phyloP scores from a whole-genome alignment of 106 monocot genomes.

The Posidonia australis region DNA sequence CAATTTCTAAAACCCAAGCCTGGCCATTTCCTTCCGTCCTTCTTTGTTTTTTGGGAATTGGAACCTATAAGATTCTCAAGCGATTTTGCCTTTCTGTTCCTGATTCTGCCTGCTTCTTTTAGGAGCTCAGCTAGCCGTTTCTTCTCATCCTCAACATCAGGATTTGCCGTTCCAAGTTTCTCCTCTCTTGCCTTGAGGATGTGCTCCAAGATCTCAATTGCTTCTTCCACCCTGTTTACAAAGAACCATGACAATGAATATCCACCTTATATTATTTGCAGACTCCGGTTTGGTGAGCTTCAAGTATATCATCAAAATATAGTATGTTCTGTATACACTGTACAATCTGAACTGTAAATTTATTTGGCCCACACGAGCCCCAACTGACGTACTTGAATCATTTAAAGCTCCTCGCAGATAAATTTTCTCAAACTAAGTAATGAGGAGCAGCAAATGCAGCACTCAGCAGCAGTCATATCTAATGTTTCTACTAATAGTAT shows the following conservation, averaged over 20 bases:
- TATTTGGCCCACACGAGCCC: too few relatives aligned
- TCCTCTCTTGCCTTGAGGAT: slow-evolving; percentile 27
- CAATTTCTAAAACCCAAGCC: slow-evolving; percentile 23
- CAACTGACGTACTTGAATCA: too few relatives aligned
- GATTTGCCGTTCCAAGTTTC: slow-evolving; percentile 29
- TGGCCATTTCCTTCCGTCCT: slow-evolving; percentile 23
- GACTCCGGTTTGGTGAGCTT: too few relatives aligned
- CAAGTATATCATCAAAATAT: too few relatives aligned
- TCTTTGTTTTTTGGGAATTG: slow-evolving; percentile 19
- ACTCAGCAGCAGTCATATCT: too few relatives aligned
- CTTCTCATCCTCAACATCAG: slow-evolving; percentile 29
- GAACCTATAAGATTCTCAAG: slow-evolving; percentile 21
- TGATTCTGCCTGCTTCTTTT: slow-evolving; percentile 24
- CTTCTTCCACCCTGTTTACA: slow-evolving; percentile 22
- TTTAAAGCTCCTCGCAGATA: too few relatives aligned
- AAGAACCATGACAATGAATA: not conserved
- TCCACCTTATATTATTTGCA: too few relatives aligned
- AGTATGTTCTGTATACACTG: too few relatives aligned
- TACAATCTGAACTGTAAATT: too few relatives aligned
- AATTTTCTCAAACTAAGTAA: too few relatives aligned
- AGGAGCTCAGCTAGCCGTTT: slow-evolving; percentile 26
- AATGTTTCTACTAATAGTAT: too few relatives aligned
- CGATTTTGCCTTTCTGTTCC: slow-evolving; percentile 22
- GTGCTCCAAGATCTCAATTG: slow-evolving; percentile 23
- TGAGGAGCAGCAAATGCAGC: too few relatives aligned